Conservation (phyloP, 2,329 filamentous ascomycete genomes). For the Stemphylium vesicarium region DNA sequence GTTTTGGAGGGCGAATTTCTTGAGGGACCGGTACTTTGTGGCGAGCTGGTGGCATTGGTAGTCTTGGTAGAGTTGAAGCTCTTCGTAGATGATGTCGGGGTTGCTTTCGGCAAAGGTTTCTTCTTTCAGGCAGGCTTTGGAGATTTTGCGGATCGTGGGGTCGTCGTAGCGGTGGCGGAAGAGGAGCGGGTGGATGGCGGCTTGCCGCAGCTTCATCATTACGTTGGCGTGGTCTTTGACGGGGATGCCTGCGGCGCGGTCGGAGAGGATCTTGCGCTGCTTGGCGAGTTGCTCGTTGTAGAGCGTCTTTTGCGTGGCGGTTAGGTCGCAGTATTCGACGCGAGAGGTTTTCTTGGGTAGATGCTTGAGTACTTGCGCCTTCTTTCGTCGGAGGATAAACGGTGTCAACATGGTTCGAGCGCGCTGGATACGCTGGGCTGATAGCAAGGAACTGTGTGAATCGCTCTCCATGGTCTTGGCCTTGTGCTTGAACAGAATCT, state of each 20-base stretch:
- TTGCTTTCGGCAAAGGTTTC: constrained; percentile 61
- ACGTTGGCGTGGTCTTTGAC: constrained; percentile 59
- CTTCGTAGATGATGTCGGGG: constrained; percentile 60
- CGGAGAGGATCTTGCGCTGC: constrained; percentile 65
- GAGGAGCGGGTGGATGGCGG: constrained; percentile 88
- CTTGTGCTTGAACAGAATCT: constrained; percentile 89
- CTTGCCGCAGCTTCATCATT: constrained; percentile 90
- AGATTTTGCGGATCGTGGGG: constrained; percentile 76
- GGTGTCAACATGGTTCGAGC: constrained; percentile 93
- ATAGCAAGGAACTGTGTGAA: constrained; percentile 77
- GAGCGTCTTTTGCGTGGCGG: constrained; percentile 71
- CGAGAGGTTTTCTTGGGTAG: constrained; percentile 80
- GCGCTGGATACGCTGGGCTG: constrained; percentile 82
- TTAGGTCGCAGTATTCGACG: constrained; percentile 83
- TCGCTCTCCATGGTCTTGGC: constrained; percentile 79
- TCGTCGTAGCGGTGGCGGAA: constrained; percentile 84
- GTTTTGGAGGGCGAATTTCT: constrained; percentile 63
- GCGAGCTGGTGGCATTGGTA: constrained; percentile 68
- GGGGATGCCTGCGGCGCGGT: constrained; percentile 63
- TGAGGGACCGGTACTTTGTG: constrained; percentile 58
- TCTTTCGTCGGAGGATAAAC: constrained; percentile 92
- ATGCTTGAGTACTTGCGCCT: constrained; percentile 84
- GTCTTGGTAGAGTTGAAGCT: constrained; percentile 63
- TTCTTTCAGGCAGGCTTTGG: constrained; percentile 74
- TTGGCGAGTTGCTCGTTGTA: constrained; percentile 74